Percentiles rank a stretch among this genome's conserved stretches.
These are phyloP conservation scores for Candida coquimbonensis DNA, from an alignment of 805 yeast species.

Conservation along the genomic window DNA sequence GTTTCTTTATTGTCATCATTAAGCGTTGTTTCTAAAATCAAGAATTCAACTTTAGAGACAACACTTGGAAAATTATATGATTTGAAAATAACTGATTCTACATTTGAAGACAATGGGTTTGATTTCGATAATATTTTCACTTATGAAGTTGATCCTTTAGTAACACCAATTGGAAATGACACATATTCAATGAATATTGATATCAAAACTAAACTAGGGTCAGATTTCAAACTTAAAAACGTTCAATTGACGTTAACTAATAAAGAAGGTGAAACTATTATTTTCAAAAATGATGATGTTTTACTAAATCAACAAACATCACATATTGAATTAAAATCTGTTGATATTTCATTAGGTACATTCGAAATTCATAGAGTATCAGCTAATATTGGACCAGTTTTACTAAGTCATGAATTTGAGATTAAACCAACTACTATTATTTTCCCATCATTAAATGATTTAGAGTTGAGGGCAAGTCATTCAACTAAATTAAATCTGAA, in stretches of 20 bases:
- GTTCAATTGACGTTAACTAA: constrained; percentile 19
- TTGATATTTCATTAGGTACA: constrained; percentile 28
- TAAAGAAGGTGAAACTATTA: constrained; percentile 5
- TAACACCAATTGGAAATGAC: constrained; percentile 9
- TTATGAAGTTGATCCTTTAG: constrained; percentile 2
- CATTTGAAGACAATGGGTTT: neutral
- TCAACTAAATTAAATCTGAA: constrained; percentile 15
- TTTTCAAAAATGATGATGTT: neutral
- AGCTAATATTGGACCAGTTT: constrained; percentile 21
- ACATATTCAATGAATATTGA: constrained; percentile 7
- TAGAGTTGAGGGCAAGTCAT: constrained; percentile 11
- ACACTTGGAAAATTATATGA: constrained; percentile 1
- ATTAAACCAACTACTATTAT: constrained; percentile 2
- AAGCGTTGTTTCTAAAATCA: neutral
- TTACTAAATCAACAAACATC: constrained; percentile 3
- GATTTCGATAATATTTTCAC: constrained; percentile 9
- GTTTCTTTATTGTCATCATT: constrained; percentile 5
- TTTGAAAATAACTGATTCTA: neutral
- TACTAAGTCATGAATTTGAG: constrained; percentile 18
- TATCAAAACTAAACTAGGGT: constrained; percentile 7
- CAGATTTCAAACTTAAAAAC: constrained; percentile 18
- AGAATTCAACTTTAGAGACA: neutral
- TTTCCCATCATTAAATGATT: constrained; percentile 11
- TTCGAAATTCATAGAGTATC: constrained; percentile 25
- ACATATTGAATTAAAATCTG: constrained; percentile 17